Evolutionary conservation across 176 grass and related monocot genomes (phyloP), one percentile per base, ranked within the genome.

Genomic region (Avena insularis): DNA sequence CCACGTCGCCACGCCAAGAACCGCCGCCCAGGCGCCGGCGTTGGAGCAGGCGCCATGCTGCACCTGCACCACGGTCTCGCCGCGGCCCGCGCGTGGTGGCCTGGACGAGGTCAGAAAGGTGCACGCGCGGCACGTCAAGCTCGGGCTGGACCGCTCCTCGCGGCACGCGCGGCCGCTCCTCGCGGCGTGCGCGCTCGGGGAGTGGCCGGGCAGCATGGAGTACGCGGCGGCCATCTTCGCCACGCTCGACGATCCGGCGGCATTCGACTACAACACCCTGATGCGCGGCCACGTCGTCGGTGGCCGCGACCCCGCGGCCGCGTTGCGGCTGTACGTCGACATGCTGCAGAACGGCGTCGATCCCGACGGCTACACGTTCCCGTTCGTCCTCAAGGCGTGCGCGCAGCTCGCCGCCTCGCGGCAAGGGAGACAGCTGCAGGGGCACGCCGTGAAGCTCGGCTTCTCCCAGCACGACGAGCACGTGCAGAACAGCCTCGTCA

Each of bases 211-310:
- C 31, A 84, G 86, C 88, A 92, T 97, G 92, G 86, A 87, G n/a
- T 92, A 92, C 60, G 95, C 88, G 25, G 29, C 75, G 61, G 91
- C 90, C 38, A 92, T 92, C 88, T 97, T 97, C 91, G 81, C 86
- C 27, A 60, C 83, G 40, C 84, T 97, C 47, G 84, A 94, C 70
- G 81, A 94, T 4, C 92, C 92, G 1, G 79, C 85, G 21, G 83
- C 90, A 13, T 94, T 97, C 89, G 92, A 97, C 72, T 97, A 94
- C 88, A 97, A 97, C 86, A 94, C 89, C 11, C 58, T 97, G 81
- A 94, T 97, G 81, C 87, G 92, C 79, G 95, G 90, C 31, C 60
- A 85, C 63, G 73, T 91, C 64, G 58, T 54, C 4, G 65, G 83
- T 20, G 77, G 31, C 70, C 11, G 68, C 23, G 81, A 94, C 31